Base-by-base conservation (phyloP, 352 stramenopile species). In the Blastocystis hominis region DNA sequence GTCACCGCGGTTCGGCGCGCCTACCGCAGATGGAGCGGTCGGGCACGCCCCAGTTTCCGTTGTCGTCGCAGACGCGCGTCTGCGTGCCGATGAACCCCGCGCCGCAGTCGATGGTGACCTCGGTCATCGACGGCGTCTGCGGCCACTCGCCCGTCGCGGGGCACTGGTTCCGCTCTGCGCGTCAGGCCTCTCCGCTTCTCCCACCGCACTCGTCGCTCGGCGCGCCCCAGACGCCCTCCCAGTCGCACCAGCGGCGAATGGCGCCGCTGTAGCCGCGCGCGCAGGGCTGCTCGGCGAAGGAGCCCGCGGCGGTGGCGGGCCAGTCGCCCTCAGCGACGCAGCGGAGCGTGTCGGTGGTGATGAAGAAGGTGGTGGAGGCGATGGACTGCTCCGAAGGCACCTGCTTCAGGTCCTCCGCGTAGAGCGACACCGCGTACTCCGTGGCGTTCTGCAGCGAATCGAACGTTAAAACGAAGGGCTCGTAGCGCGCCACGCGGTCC, bases 351-450 rank as follows among this genome's bases (percentile, higher is more conserved):
- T 78, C 66, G 20, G 66, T 78, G 20, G 44, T 75, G 55, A 87
- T 87, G 72, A 84, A 84, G 72, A 84, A 84, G 46, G 72, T 84
- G 72, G 72, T 84, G 50, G 50, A 69, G 24, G 47, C n/a, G 55
- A 84, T 68, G 40, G 17, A 36, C 53, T 84, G 72, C 3, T 64
- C 47, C 15, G 47, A 53, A 20, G 72, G 24, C 30, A 84, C 72
- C 34, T 53, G 44, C 50, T 84, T 84, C 3, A 34, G 38, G 50
- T 84, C 72, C 47, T 66, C 44, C 9, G 72, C 34, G 55, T 84
- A 84, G 20, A 84, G n/a, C 38, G 72, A 84, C 7, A 84, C 46
- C n/a, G 72, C 72, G 50, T 84, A 84, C 50, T 84, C 72, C 40
- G 72, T 84, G n/a, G 72, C 72, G 56, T 84, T 84, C n/a, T 34